Base-by-base conservation (phyloP, 2,329 filamentous ascomycete genomes). In the Alternaria ethzedia region DNA sequence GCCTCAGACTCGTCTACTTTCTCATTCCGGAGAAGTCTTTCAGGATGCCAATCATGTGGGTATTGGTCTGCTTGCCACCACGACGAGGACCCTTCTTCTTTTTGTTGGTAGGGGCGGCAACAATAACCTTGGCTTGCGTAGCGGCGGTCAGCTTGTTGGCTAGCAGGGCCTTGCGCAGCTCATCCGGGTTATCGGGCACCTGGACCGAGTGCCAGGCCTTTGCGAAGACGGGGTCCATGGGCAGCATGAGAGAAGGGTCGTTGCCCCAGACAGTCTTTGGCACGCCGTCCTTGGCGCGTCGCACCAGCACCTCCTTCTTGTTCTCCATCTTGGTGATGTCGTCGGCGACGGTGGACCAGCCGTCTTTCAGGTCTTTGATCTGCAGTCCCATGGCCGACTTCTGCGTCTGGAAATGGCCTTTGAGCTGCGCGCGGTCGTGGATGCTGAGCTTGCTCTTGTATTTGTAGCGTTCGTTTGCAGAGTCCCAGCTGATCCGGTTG, bases 291-390 rank as follows among this genome's bases (percentile, higher is more conserved):
- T 98, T 98, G 59, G 94, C 94, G 65, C 94, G 89, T 21, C 93
- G 91, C 6, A 97, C 93, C 36, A 98, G 86, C 49, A 98, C 86
- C 79, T 91, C 90, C 75, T 94, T 90, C 77, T 92, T 88, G 44
- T 82, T 82, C 83, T 97, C 95, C 55, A 99, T 86, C 70, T 88
- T 85, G 66, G 91, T 87, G 77, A 99, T 91, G 10, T 91, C 87
- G 20, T 90, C 87, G 64, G 94, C 89, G 75, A 93, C 96, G 72
- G 91, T 90, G 23, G 91, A 89, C 96, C 96, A 99, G 67, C 96
- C 96, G 78, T 99, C 96, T 81, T 97, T 97, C 65, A 99, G 87
- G 73, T 97, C 94, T 79, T 93, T 94, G 66, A 98, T 93, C 41
- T 86, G 86, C 58, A 98, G 88, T 12, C 93, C 93, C 68, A 91